A percentile compares a stretch with the other conserved stretches of the same genome.
These are phyloP conservation scores for Pseudomassariella vexata DNA, from an alignment of 2,329 filamentous ascomycete species.

Conservation along the genomic window DNA sequence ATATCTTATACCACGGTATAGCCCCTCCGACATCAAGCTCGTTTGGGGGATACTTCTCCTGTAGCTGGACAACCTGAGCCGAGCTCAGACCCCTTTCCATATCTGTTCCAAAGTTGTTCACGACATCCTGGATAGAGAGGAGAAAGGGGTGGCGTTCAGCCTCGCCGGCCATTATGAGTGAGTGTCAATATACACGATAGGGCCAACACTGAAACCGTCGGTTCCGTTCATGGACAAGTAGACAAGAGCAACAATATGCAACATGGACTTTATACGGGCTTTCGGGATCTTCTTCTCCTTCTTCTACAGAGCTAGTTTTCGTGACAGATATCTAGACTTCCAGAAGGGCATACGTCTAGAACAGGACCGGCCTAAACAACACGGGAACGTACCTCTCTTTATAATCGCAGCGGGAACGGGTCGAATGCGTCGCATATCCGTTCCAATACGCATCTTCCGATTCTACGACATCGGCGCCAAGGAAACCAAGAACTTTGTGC, in stretches of 20 bases:
- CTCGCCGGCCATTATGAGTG: conserved; percentile 34
- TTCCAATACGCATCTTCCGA: too few relatives aligned
- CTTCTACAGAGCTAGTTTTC: too few relatives aligned
- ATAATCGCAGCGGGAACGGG: conserved; percentile 1
- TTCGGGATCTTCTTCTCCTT: background rate
- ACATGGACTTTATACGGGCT: too few relatives aligned
- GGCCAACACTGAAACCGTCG: conserved; percentile 1
- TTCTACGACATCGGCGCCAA: conserved; percentile 4
- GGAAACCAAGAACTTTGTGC: conserved; percentile 7
- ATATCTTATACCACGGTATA: conserved; percentile 65
- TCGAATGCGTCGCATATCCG: too few relatives aligned
- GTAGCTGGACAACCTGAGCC: conserved; percentile 51
- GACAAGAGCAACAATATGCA: background rate
- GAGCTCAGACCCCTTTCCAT: conserved; percentile 62
- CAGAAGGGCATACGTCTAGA: too few relatives aligned
- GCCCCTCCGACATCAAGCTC: conserved; percentile 64
- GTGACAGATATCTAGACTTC: too few relatives aligned
- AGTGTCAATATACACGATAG: conserved; percentile 5
- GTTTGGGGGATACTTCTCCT: conserved; percentile 59
- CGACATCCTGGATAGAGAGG: conserved; percentile 56
- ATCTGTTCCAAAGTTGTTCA: conserved; percentile 55
- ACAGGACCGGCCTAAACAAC: background rate
- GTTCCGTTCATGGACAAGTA: conserved; percentile 9
- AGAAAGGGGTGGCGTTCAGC: conserved; percentile 55
- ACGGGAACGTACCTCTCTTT: conserved; percentile 3